These are phyloP conservation scores for Mycena indigotica DNA, from an alignment of 768 basidiomycete species.

Conservation along the genomic window DNA sequence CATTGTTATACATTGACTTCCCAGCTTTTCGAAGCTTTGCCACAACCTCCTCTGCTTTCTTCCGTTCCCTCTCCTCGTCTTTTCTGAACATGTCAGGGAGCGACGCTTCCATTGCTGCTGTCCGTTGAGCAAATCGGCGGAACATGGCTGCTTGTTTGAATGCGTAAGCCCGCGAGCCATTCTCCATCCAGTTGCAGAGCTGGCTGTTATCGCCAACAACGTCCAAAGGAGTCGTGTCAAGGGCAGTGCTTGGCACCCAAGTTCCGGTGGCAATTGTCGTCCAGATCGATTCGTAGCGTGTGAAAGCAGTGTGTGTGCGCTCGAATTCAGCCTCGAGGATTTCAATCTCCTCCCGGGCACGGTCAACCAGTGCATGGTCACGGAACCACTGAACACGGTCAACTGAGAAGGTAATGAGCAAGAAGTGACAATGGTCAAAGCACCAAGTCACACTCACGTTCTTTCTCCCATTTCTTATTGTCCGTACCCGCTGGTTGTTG, in stretches of 20 bases:
- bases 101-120: no score
- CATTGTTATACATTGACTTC: no score
- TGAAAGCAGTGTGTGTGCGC: not conserved
- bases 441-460: not conserved
- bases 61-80: no score
- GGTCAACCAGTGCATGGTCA: conserved; percentile 1
- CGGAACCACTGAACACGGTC: conserved; percentile 18
- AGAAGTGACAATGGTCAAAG: not conserved
- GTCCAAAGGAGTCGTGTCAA: no score
- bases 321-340: conserved; percentile 15
- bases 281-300: not conserved
- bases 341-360: conserved; percentile 12
- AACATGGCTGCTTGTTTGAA: conserved; percentile 11
- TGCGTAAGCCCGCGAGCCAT: conserved; percentile 10
- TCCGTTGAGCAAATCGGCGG: not conserved
- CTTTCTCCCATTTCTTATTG: not conserved
- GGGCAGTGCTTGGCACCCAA: no score
- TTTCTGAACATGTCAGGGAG: no score
- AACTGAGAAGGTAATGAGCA: conserved; percentile 2
- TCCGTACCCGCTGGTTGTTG: no score
- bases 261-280: not conserved
- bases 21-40: no score
- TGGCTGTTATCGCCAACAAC: no score
- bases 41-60: no score
- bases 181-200: no score